Conservation (phyloP, 495 filamentous ascomycete genomes). For the Xylaria palmicola region DNA sequence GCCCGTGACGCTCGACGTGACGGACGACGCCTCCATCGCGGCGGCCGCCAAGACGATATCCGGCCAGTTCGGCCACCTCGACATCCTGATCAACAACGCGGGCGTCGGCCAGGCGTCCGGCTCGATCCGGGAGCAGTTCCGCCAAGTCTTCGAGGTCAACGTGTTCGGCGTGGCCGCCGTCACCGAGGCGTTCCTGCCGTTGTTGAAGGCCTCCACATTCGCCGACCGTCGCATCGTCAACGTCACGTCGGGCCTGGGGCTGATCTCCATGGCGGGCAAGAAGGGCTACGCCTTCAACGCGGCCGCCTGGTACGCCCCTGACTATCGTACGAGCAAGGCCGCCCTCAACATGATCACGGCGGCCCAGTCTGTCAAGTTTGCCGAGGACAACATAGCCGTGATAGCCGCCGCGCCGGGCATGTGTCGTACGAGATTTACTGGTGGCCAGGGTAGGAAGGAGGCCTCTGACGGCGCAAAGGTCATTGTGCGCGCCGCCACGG, state of each 20-base stretch:
- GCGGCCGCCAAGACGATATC: conserved; percentile 34
- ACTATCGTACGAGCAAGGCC: conserved; percentile 21
- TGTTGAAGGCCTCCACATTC: conserved; percentile 25
- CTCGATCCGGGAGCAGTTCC: conserved; percentile 26
- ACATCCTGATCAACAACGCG: conserved; percentile 9
- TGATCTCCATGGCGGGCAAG: conserved; percentile 35
- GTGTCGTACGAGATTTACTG: conserved; percentile 24
- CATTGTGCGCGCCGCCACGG: too few species aligned
- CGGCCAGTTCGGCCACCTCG: conserved; percentile 33
- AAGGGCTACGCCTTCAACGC: conserved; percentile 43
- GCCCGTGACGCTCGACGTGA: conserved; percentile 42
- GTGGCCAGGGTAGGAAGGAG: conserved; percentile 8
- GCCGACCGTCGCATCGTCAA: conserved; percentile 11
- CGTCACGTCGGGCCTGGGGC: conserved; percentile 34
- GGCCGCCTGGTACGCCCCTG: conserved; percentile 19
- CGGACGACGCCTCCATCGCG: conserved; percentile 37
- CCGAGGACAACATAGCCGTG: conserved; percentile 12
- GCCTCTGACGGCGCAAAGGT: conserved; percentile 9
- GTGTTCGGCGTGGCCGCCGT: conserved; percentile 35
- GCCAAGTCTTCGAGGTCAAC: conserved; percentile 39
- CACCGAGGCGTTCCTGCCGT: conserved; percentile 41
- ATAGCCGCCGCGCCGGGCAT: conserved; percentile 21
- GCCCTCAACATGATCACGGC: conserved; percentile 27
- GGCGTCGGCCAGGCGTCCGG: conserved; percentile 8
- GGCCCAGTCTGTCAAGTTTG: conserved; percentile 5